phyloP scores from a whole-genome alignment of 192 early-diverging fungal genomes.

The Coemansia erecta region DNA sequence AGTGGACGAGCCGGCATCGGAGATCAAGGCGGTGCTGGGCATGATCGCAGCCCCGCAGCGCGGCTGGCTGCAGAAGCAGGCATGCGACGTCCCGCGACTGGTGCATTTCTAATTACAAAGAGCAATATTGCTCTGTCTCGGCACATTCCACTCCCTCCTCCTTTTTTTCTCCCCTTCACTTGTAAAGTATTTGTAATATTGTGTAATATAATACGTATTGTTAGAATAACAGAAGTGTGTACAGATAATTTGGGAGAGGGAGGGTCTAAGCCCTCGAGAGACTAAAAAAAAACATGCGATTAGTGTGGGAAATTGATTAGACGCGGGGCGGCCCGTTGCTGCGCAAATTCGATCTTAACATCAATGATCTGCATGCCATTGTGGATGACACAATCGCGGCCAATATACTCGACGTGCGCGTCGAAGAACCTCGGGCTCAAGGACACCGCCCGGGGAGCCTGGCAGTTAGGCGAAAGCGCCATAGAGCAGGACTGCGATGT shows the following conservation, averaged over 20 bases:
- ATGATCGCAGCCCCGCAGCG: slow-evolving; percentile 33
- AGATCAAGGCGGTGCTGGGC: slow-evolving; percentile 49
- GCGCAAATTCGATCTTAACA: slow-evolving; percentile 36
- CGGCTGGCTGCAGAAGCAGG: slow-evolving; percentile 23
- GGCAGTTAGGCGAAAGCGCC: not conserved
- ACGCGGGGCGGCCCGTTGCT: slow-evolving; percentile 34
- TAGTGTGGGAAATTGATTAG: slow-evolving; percentile 10
- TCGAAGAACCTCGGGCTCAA: slow-evolving; percentile 40
- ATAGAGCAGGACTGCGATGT: too few species aligned
- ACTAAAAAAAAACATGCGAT: too few species aligned
- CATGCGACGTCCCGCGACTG: slow-evolving; percentile 36
- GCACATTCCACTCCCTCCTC: not conserved
- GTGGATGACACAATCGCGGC: slow-evolving; percentile 47
- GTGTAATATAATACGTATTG: slow-evolving; percentile 2
- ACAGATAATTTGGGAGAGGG: too few species aligned
- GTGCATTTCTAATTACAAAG: slow-evolving; percentile 47
- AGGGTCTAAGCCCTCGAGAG: too few species aligned
- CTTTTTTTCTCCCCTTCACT: slow-evolving; percentile 8
- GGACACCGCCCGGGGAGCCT: slow-evolving; percentile 2
- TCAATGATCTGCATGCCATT: slow-evolving; percentile 48
- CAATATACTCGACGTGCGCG: slow-evolving; percentile 47
- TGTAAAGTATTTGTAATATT: slow-evolving; percentile 12
- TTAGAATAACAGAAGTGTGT: not conserved
- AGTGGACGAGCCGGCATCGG: slow-evolving; percentile 6
- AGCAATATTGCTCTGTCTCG: not conserved